Evolutionary conservation across 1,284 basidiomycete genomes (phyloP).

Genomic region (Fistulinella staudtii): DNA sequence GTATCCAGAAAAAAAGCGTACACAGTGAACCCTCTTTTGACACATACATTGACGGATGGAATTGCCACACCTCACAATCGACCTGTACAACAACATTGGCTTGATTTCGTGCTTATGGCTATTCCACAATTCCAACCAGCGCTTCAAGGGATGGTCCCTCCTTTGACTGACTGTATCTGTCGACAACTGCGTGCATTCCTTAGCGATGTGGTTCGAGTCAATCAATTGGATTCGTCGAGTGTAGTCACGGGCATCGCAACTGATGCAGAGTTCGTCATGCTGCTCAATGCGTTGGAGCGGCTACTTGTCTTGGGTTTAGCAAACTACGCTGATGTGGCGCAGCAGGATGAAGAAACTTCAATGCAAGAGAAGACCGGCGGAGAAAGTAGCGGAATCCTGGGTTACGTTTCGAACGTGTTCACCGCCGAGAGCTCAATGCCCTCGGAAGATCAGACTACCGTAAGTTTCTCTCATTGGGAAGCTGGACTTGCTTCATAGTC

Average conservation of each 20-base stretch:
- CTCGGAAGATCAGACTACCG: conserved; percentile 55
- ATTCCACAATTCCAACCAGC: conserved; percentile 77
- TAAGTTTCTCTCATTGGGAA: conserved; percentile 31
- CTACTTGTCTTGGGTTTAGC: conserved; percentile 66
- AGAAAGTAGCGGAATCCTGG: conserved; percentile 67
- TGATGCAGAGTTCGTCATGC: conserved; percentile 81
- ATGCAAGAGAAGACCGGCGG: conserved; percentile 47
- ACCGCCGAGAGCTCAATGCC: conserved; percentile 51
- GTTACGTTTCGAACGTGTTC: conserved; percentile 80
- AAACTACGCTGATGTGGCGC: conserved; percentile 44
- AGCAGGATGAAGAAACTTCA: conserved; percentile 55
- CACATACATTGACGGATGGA: conserved; percentile 79
- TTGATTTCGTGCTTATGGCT: conserved; percentile 93
- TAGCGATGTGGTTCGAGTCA: conserved; percentile 49
- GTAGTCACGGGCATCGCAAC: conserved; percentile 48
- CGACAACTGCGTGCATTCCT: conserved; percentile 64
- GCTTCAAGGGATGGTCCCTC: conserved; percentile 64
- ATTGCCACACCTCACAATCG: conserved; percentile 69
- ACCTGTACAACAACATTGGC: conserved; percentile 88
- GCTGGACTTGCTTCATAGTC: conserved; percentile 1
- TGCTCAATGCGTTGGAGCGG: conserved; percentile 80
- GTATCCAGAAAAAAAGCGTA: conserved; percentile 33
- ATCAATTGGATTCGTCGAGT: conserved; percentile 42
- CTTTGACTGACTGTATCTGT: conserved; percentile 80
- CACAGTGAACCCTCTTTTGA: conserved; percentile 64